Conservation (phyloP, 148 eudicot genomes). For the Vaccinium myrtillus region DNA sequence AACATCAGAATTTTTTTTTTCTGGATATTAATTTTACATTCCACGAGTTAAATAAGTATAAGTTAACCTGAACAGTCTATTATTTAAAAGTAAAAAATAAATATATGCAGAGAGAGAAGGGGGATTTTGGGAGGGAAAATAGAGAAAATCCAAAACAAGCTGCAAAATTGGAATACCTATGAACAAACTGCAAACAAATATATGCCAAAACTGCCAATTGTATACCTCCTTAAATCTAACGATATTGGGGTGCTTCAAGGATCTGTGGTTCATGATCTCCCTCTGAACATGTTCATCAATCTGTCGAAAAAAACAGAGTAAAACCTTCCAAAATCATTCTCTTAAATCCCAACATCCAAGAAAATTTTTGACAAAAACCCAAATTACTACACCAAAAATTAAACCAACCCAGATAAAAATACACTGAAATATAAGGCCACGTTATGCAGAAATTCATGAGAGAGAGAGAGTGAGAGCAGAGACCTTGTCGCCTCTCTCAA, state of each 20-base stretch:
- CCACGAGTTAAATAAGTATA: too few species aligned
- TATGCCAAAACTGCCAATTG: not conserved
- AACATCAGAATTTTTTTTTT: too few species aligned
- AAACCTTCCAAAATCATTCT: not conserved
- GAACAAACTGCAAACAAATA: not conserved
- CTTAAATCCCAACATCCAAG: not conserved
- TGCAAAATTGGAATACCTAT: not conserved
- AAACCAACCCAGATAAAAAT: not conserved
- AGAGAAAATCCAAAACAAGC: not conserved
- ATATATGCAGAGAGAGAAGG: too few species aligned
- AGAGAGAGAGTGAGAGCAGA: not conserved
- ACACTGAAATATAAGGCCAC: not conserved
- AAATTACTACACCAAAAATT: not conserved
- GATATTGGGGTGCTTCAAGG: constrained; percentile 84
- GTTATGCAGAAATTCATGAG: not conserved
- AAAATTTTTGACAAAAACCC: not conserved
- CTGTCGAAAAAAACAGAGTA: constrained; percentile 31
- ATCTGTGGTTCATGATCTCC: constrained; percentile 89
- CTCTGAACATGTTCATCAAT: constrained; percentile 93
- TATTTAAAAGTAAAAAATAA: too few species aligned
- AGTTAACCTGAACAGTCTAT: too few species aligned
- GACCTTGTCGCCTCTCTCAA: constrained; percentile 83
- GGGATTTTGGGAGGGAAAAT: too few species aligned
- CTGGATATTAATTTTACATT: too few species aligned
- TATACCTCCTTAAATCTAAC: constrained; percentile 78